Base-by-base conservation (phyloP, 2,329 filamentous ascomycete genomes). In the Clarireedia paspali region DNA sequence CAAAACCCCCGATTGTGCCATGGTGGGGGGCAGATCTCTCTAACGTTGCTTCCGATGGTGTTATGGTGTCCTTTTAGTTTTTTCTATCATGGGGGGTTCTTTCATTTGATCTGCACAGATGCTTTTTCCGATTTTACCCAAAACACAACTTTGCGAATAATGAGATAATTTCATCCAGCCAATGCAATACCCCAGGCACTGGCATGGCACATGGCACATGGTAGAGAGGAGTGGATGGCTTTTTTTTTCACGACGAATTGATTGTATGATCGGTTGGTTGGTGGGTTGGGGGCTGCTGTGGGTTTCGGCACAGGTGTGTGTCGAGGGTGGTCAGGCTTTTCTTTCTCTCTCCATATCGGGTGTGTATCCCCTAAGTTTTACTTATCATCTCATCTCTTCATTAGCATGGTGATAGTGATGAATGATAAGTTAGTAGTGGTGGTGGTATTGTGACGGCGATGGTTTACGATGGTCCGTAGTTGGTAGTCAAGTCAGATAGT, bases 1-100 rank as follows among this genome's bases (percentile, higher is more conserved):
- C 50, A 53, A 27, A 39, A 30, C 10, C 27, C 42, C 48, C 60
- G 59, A 59, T 65, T 58, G 64, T 66, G 64, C 65, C 64, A 62
- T 65, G 23, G 42, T 45, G 65, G 61, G 63, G 64, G 60, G 59
- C 62, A 60, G 50, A 63, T 40, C 42, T 42, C 58, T 60, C 59
- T 64, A 62, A 54, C 49, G 47, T 58, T 59, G 57, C 64, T 59
- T 57, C 60, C 56, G 58, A 62, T 61, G 66, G 66, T 68, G 66
- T 67, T 67, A 60, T 46, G 60, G 64, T 64, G 66, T 53, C 30
- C 23, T 42, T 34, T 26, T 46, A 57, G 42, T 56, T 47, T 46
- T 42, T 49, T 30, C n/a, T 49, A 54, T 27, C 23, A 36, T 46
- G 10, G 12, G 36, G 34, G 36, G 23, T 36, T 47, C n/a, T 42